Evolutionary conservation across 1,284 basidiomycete species (phyloP), one percentile per base, ranked within the genome.

Genomic region (Farysia itapuensis): DNA sequence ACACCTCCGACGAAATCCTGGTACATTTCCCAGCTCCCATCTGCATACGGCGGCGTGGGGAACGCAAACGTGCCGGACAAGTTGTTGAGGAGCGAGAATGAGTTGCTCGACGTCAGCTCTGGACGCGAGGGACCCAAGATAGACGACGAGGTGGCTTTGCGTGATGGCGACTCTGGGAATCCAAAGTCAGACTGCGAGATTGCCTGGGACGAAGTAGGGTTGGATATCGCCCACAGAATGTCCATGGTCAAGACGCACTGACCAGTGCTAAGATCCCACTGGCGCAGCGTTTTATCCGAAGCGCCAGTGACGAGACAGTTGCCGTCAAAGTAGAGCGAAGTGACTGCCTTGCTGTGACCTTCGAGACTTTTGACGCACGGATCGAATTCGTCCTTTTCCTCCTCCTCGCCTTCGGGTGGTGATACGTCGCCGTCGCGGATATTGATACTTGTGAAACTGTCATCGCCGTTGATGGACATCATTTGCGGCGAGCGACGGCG

Each of bases 231-330:
- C 95, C 95, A 99, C 15, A 99, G 84, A 53, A 99, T 95, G 79
- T 99, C 95, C 95, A 99, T 99, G 11, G 94, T 95, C 81, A 96
- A 86, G 38, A 98, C 87, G 77, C 94, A 97, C 44, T 98, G 94
- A 4, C 94, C 94, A 0, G 94, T 97, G 29, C 85, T 85, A 44
- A 98, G 84, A 75, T 98, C 94, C 95, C 95, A 98, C 77, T 98
- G 93, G 3, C 94, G 87, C 48, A 99, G 83, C 1, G 95, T 99
- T 80, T 97, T 96, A 81, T 99, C 95, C 4, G 90, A 91, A 4
- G 94, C 94, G 36, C 95, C 95, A 2, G 93, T 95, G 11, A 97
- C 93, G 77, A 97, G 79, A 69, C 89, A 94, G 39, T 88, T 85
- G 61, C 92, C 90, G 78, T 97, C 94, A 72, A 96, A 96, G 79